Conservation (phyloP, 2,329 filamentous ascomycete species). For the Chaetomium sp. region DNA sequence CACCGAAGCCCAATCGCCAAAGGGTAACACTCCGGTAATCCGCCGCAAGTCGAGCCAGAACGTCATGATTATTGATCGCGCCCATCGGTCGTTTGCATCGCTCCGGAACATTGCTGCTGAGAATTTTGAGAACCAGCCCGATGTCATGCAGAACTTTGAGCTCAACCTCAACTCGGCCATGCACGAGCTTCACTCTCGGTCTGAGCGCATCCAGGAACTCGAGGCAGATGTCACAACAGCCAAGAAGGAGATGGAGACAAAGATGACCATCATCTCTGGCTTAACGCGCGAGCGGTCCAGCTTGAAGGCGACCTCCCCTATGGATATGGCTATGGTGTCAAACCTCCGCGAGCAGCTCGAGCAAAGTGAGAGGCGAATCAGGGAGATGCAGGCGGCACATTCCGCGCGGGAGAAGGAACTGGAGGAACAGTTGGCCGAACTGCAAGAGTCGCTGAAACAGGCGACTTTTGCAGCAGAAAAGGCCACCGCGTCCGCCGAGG, state of each 20-base stretch:
- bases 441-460: constrained; percentile 50
- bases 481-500: constrained; percentile 10
- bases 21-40: constrained; percentile 73
- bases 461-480: constrained; percentile 12
- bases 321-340: constrained; percentile 89
- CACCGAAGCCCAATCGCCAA: constrained; percentile 61
- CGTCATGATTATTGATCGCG: constrained; percentile 82
- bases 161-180: constrained; percentile 88
- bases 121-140: constrained; percentile 78
- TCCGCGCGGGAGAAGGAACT: constrained; percentile 75
- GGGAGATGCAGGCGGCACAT: constrained; percentile 71
- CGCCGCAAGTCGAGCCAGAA: constrained; percentile 92
- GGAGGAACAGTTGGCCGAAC: constrained; percentile 66
- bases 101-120: constrained; percentile 86
- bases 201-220: constrained; percentile 86
- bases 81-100: constrained; percentile 86
- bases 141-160: constrained; percentile 90
- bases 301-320: constrained; percentile 71
- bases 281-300: constrained; percentile 91
- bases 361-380: constrained; percentile 80
- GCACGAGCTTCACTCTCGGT: constrained; percentile 84
- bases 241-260: constrained; percentile 95
- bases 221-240: constrained; percentile 80
- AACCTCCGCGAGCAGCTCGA: constrained; percentile 85
- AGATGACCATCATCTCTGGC: constrained; percentile 93